Conservation (phyloP, 805 yeast species). For the Lipomyces sp. region DNA sequence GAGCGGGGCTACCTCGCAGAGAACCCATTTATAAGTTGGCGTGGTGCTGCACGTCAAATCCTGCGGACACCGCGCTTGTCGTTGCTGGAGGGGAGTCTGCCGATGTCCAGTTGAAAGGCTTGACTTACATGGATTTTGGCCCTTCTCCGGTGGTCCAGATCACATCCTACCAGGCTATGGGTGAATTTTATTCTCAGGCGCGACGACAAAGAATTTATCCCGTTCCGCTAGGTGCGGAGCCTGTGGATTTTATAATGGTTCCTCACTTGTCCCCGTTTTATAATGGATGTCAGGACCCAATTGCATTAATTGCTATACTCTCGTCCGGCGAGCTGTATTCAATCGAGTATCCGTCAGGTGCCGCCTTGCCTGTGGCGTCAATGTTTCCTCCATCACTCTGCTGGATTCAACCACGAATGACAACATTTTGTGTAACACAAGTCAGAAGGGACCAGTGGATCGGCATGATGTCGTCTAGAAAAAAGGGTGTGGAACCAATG, state of each 20-base stretch:
- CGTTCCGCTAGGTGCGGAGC: conserved; percentile 45
- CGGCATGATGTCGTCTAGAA: conserved; percentile 61
- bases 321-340: conserved; percentile 65
- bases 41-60: conserved; percentile 80
- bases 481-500: conserved; percentile 41
- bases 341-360: conserved; percentile 56
- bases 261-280: conserved; percentile 70
- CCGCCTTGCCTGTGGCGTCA: conserved; percentile 49
- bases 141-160: conserved; percentile 72
- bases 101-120: conserved; percentile 42
- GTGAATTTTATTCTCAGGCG: conserved; percentile 64
- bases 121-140: conserved; percentile 71
- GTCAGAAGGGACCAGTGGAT: conserved; percentile 70
- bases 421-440: conserved; percentile 52
- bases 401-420: conserved; percentile 71
- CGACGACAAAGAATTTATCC: conserved; percentile 56
- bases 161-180: conserved; percentile 82
- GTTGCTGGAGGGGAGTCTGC: conserved; percentile 63
- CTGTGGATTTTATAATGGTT: conserved; percentile 51
- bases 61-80: conserved; percentile 72
- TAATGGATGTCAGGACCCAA: conserved; percentile 75
- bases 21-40: conserved; percentile 49
- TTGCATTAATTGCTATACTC: conserved; percentile 54
- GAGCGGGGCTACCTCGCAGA: not conserved
- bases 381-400: conserved; percentile 78